A percentile compares a stretch with the other conserved stretches of the same genome.
Conservation (phyloP, 352 stramenopile species). For the Globisporangium alternatum region DNA sequence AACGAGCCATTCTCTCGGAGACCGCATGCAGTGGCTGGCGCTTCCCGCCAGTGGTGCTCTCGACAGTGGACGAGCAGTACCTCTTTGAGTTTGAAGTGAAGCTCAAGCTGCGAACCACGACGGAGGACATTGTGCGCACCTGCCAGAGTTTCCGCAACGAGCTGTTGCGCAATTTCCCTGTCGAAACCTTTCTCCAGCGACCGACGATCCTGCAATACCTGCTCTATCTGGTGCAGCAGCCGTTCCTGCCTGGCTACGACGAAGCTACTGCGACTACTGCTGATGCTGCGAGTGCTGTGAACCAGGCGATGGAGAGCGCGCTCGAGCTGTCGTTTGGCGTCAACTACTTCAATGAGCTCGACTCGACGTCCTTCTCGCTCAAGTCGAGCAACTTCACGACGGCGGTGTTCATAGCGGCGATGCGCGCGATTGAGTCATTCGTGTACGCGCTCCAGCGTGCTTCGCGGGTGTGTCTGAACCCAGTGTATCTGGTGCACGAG, state of each 20-base stretch:
- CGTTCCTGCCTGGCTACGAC: slow-evolving; percentile 34
- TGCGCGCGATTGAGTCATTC: slow-evolving; percentile 63
- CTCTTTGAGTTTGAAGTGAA: slow-evolving; percentile 84
- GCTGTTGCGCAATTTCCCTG: slow-evolving; percentile 63
- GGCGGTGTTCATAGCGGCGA: slow-evolving; percentile 53
- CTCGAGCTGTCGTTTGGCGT: slow-evolving; percentile 37
- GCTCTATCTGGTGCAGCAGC: slow-evolving; percentile 61
- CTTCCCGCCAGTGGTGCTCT: slow-evolving; percentile 51
- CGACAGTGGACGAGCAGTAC: slow-evolving; percentile 58
- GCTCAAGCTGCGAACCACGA: slow-evolving; percentile 42
- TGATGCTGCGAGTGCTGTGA: background rate
- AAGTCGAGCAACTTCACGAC: slow-evolving; percentile 47
- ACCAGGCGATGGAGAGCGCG: slow-evolving; percentile 21
- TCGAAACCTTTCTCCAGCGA: slow-evolving; percentile 66
- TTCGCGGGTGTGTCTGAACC: slow-evolving; percentile 33
- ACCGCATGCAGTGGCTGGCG: slow-evolving; percentile 38
- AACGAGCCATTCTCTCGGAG: background rate
- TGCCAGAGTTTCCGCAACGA: slow-evolving; percentile 50
- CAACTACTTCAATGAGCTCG: slow-evolving; percentile 73
- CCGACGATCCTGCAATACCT: slow-evolving; percentile 56
- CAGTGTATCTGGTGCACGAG: slow-evolving; percentile 37
- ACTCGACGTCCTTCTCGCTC: slow-evolving; percentile 35
- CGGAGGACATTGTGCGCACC: slow-evolving; percentile 45
- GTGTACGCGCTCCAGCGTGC: slow-evolving; percentile 40
- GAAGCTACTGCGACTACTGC: background rate